phyloP scores from a whole-genome alignment of 306 rosid species.

The Dalbergia oliveri region DNA sequence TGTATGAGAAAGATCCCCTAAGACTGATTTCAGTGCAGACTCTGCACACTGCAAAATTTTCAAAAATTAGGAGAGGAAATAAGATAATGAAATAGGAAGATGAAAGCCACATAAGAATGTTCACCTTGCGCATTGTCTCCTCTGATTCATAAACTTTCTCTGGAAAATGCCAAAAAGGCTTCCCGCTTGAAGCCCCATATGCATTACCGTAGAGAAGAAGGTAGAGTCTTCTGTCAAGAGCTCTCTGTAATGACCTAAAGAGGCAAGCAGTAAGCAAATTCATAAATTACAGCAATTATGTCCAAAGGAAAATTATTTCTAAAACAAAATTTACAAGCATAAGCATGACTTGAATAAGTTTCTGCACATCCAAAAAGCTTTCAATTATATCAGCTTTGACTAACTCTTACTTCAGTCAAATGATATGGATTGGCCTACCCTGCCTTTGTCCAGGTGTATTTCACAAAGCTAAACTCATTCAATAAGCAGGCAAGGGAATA shows the following conservation, averaged over 20 bases:
- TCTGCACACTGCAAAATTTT: conserved; percentile 82
- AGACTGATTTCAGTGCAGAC: conserved; percentile 72
- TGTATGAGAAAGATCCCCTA: conserved; percentile 85
- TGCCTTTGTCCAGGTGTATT: conserved; percentile 24
- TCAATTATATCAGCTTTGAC: conserved; percentile 8
- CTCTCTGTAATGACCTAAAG: conserved; percentile 86
- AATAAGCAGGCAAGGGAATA: background rate
- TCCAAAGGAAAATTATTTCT: conserved; percentile 16
- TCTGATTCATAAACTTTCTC: conserved; percentile 82
- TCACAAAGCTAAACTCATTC: conserved; percentile 27
- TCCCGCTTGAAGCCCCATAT: conserved; percentile 62
- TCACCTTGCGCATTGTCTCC: conserved; percentile 82
- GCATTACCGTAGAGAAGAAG: conserved; percentile 74
- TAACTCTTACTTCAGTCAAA: background rate
- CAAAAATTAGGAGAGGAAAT: background rate
- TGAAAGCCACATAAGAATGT: conserved; percentile 27
- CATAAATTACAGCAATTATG: conserved; percentile 17
- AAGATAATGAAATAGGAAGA: conserved; percentile 25
- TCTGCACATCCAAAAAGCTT: background rate
- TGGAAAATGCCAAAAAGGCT: conserved; percentile 91
- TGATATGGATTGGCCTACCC: conserved; percentile 11
- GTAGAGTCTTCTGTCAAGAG: conserved; percentile 90
- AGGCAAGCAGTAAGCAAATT: conserved; percentile 32
- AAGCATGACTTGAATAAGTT: background rate
- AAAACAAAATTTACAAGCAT: conserved; percentile 5